Evolutionary conservation across 1,139 yeast species (phyloP), one percentile per base, ranked within the genome.

Genomic region (Sugiyamaella novakii): DNA sequence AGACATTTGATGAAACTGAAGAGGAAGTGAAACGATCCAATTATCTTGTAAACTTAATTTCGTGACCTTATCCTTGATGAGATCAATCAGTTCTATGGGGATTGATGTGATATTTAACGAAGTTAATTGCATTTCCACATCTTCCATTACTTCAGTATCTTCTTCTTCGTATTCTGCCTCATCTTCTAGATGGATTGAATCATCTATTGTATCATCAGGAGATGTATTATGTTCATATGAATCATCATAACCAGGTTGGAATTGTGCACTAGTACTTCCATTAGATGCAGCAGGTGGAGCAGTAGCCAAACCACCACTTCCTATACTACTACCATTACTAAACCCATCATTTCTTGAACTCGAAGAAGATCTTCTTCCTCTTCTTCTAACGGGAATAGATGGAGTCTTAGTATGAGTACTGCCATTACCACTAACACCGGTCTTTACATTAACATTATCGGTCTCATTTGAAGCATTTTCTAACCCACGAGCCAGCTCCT

Each of bases 31-130:
- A 0, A 69, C 62, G 15, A 83, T 63, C 38, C 69, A 67, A 60
- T 83, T 83, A 50, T 73, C 72, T 50, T 80, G 79, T 14, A 84
- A 61, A 2, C 81, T 76, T 12, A 84, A 67, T 56, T 80, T 72
- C 51, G 80, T 80, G 12, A 81, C 73, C 28, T 71, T 72, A 27
- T 67, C 69, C 39, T 59, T 60, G 25, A 77, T 64, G 42, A 69
- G 53, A 22, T 70, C 74, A 2, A 76, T 64, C 28, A 75, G 72
- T 15, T 72, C 75, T 5, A 60, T 56, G 0, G 75, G 73, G 6
- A 73, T 40, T 3, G 64, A 59, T 3, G 63, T 56, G 27, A 73
- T 66, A 18, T 66, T 66, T 35, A 69, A 56, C n/a, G 66, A 68
- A n/a, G 63, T 64, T 41, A 72, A 57, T 30, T 59, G 57, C 33